phyloP scores from a whole-genome alignment of 2,329 filamentous ascomycete genomes.

The Fusarium albosuccineum region DNA sequence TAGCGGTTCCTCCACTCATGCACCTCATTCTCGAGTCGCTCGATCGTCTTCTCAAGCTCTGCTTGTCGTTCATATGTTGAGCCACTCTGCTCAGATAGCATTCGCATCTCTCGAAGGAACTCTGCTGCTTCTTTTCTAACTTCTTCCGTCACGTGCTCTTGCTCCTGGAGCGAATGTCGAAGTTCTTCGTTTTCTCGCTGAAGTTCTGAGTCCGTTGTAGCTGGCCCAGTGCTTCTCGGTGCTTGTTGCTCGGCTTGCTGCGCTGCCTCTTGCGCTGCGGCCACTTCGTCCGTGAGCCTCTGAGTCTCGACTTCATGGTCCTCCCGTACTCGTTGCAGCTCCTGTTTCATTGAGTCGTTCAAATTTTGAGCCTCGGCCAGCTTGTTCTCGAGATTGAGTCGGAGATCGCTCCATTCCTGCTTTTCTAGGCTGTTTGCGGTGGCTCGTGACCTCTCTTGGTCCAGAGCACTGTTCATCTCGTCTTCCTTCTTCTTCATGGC shows the following conservation, averaged over 20 bases:
- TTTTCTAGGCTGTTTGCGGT: constrained; percentile 71
- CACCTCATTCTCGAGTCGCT: constrained; percentile 83
- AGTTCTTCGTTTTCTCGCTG: constrained; percentile 78
- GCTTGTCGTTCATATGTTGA: constrained; percentile 86
- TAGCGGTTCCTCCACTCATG: constrained; percentile 93
- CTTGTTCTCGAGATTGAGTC: constrained; percentile 77
- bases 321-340: constrained; percentile 79
- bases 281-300: constrained; percentile 73
- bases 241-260: constrained; percentile 18
- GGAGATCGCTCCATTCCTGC: constrained; percentile 77
- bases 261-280: constrained; percentile 59
- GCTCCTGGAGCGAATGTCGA: constrained; percentile 74
- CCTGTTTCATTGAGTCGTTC: constrained; percentile 83
- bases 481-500: constrained; percentile 78
- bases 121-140: constrained; percentile 86
- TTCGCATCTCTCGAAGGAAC: constrained; percentile 90
- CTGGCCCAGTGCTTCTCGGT: constrained; percentile 40
- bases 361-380: constrained; percentile 79
- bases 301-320: constrained; percentile 75
- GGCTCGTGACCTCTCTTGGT: constrained; percentile 68
- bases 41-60: constrained; percentile 79
- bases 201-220: constrained; percentile 65
- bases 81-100: constrained; percentile 83
- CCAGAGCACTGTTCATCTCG: constrained; percentile 67
- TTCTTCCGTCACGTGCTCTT: constrained; percentile 87